phyloP scores from a whole-genome alignment of 306 rosid genomes.

The Sicyos baderoa region DNA sequence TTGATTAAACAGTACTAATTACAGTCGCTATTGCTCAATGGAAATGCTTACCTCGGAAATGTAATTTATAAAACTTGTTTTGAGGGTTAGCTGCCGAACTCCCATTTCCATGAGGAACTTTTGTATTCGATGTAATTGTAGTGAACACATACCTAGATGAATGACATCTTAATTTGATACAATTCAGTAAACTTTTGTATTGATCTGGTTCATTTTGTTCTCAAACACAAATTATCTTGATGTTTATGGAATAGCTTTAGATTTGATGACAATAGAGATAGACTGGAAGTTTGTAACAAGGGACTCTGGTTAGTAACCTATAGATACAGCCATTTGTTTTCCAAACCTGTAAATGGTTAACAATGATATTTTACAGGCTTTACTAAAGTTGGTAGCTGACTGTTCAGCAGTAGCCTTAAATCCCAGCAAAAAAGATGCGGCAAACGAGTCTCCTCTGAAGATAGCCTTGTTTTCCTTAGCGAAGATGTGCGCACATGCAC shows the following conservation, averaged over 20 bases:
- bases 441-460: constrained; percentile 78
- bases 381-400: constrained; percentile 68
- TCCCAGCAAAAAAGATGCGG: constrained; percentile 56
- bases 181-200: too few species aligned
- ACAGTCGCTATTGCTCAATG: neutral
- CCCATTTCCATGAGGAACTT: constrained; percentile 8
- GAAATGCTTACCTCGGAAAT: neutral
- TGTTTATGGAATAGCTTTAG: constrained; percentile 2
- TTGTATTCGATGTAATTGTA: neutral
- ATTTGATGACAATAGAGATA: too few species aligned
- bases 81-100: neutral
- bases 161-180: too few species aligned
- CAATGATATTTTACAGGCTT: constrained; percentile 42
- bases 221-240: neutral
- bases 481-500: constrained; percentile 83
- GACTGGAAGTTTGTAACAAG: neutral
- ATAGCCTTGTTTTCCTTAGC: constrained; percentile 83
- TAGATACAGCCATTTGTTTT: neutral
- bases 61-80: neutral
- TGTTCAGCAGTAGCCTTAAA: constrained; percentile 55
- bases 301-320: neutral
- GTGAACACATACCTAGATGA: too few species aligned
- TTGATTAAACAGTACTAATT: neutral
- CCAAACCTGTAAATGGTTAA: neutral
- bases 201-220: neutral